Percentiles rank a stretch among this genome's conserved stretches.
Evolutionary conservation across 371 early-diverging fungal genomes (phyloP).

Genomic region (Rhizopus delemar): DNA sequence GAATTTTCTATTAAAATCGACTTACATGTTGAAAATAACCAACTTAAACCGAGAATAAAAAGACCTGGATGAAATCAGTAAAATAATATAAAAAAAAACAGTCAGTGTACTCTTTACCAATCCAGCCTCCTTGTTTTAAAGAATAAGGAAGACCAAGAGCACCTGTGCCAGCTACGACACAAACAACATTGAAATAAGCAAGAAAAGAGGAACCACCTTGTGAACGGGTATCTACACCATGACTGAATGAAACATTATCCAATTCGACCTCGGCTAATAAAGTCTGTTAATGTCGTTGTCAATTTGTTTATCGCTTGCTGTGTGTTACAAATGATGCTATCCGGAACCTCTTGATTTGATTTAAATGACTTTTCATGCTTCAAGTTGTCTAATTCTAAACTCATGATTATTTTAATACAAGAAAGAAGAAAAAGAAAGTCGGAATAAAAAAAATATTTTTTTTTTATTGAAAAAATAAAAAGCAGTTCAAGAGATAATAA

Average conservation of each 20-base stretch:
- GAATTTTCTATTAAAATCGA: constrained; percentile 48
- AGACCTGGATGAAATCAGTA: constrained; percentile 27
- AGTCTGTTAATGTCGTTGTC: not conserved
- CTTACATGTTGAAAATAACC: constrained; percentile 46
- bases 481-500: no score
- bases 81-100: not conserved
- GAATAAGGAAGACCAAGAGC: constrained; percentile 83
- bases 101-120: constrained; percentile 36
- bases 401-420: not conserved
- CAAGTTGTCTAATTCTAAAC: not conserved
- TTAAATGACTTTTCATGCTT: not conserved
- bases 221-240: constrained; percentile 6
- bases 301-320: not conserved
- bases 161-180: constrained; percentile 87
- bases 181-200: constrained; percentile 68
- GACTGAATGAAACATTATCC: constrained; percentile 9
- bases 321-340: constrained; percentile 1
- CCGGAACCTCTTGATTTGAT: not conserved
- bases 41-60: constrained; percentile 41
- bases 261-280: constrained; percentile 6
- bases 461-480: no score
- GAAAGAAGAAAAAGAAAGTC: constrained; percentile 1
- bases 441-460: not conserved
- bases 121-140: constrained; percentile 80
- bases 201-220: constrained; percentile 35